phyloP scores from a whole-genome alignment of 2,329 filamentous ascomycete species.

The Botryotinia calthae region DNA sequence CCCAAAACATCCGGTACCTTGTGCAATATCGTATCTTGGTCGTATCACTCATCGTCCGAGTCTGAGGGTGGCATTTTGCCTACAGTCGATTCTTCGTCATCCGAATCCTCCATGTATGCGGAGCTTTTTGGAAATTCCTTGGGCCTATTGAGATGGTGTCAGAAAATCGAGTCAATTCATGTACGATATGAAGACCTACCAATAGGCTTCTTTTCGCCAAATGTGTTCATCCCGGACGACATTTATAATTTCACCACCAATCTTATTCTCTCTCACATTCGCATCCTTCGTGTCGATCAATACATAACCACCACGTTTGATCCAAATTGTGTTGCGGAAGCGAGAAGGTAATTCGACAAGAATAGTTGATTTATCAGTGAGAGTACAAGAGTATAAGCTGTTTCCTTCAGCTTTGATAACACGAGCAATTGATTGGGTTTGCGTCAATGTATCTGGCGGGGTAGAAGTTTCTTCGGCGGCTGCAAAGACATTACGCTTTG shows the following conservation, averaged over 20 bases:
- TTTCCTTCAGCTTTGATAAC: slow-evolving; percentile 84
- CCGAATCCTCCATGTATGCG: slow-evolving; percentile 59
- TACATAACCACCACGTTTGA: slow-evolving; percentile 85
- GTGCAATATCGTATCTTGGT: background rate
- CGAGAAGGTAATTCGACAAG: slow-evolving; percentile 78
- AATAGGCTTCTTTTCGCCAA: slow-evolving; percentile 88
- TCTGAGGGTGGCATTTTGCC: slow-evolving; percentile 84
- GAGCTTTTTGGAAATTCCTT: slow-evolving; percentile 70
- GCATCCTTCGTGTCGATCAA: slow-evolving; percentile 70
- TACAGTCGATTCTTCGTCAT: slow-evolving; percentile 74
- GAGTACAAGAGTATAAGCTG: slow-evolving; percentile 77
- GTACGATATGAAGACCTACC: slow-evolving; percentile 50
- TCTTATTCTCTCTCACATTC: slow-evolving; percentile 69
- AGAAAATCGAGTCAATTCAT: background rate
- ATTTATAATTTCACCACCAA: slow-evolving; percentile 87
- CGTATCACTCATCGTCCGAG: slow-evolving; percentile 64
- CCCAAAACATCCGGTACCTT: background rate
- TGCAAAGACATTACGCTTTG: slow-evolving; percentile 74
- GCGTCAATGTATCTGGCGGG: slow-evolving; percentile 57
- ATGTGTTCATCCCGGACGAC: slow-evolving; percentile 86
- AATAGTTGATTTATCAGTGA: slow-evolving; percentile 63
- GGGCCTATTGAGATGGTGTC: slow-evolving; percentile 54
- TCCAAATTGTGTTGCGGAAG: slow-evolving; percentile 92
- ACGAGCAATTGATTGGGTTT: slow-evolving; percentile 68
- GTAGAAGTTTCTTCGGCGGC: slow-evolving; percentile 69